Conservation (phyloP, 2,329 filamentous ascomycete species). For the Penicillium concentricum region DNA sequence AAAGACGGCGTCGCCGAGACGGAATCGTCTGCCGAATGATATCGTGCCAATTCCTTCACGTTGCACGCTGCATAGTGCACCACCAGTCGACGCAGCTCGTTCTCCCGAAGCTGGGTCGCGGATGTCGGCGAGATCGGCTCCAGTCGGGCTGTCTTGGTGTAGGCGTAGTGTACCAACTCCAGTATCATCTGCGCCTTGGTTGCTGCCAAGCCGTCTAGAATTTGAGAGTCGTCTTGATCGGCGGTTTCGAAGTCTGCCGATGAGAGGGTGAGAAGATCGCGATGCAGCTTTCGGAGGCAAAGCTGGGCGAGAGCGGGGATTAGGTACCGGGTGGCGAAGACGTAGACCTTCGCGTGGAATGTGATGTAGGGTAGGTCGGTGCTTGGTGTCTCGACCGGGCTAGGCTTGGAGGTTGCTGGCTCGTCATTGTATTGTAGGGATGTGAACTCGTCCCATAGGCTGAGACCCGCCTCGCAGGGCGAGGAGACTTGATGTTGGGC, state of each 20-base stretch:
- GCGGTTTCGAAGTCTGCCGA: constrained; percentile 21
- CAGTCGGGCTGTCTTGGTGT: constrained; percentile 40
- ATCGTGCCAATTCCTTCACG: constrained; percentile 38
- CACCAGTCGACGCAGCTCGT: constrained; percentile 42
- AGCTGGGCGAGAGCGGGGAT: constrained; percentile 42
- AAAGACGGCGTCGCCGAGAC: constrained; percentile 21
- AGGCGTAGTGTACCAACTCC: constrained; percentile 41
- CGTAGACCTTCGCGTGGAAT: constrained; percentile 46
- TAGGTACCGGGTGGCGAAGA: constrained; percentile 44
- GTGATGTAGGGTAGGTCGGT: constrained; percentile 39
- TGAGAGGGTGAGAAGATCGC: constrained; percentile 34
- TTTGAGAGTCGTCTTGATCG: constrained; percentile 18
- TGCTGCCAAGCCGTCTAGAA: constrained; percentile 24
- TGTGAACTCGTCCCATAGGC: constrained; percentile 41
- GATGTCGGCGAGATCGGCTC: constrained; percentile 39
- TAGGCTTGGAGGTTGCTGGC: constrained; percentile 9
- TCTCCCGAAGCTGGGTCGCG: constrained; percentile 38
- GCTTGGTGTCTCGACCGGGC: constrained; percentile 7
- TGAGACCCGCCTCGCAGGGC: constrained; percentile 32
- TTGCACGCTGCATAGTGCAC: constrained; percentile 44
- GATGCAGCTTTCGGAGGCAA: constrained; percentile 41
- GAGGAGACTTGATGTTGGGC: constrained; percentile 34
- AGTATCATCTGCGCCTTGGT: constrained; percentile 37
- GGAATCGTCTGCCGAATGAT: constrained; percentile 31
- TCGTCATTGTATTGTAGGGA: constrained; percentile 36